Percentiles rank a stretch among this genome's conserved stretches.
These are phyloP conservation scores for Onygenales sp. DNA, from an alignment of 2,329 filamentous ascomycete species.

Conservation along the genomic window DNA sequence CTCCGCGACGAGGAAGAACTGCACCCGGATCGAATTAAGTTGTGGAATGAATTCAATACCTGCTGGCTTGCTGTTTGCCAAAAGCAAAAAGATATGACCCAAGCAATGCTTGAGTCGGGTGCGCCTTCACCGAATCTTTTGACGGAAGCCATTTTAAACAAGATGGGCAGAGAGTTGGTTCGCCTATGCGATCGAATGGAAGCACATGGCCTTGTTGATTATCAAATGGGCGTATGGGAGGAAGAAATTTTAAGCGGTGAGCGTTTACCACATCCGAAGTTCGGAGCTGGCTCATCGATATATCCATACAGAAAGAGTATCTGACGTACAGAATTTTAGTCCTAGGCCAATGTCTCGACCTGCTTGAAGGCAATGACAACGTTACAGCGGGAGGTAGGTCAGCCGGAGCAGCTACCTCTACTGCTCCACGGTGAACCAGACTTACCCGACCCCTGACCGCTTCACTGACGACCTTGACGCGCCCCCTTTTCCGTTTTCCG, in stretches of 20 bases:
- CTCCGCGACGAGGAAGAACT: constrained; percentile 71
- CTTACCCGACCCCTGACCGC: background rate
- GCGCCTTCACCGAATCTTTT: constrained; percentile 54
- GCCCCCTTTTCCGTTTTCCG: background rate
- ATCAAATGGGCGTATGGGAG: constrained; percentile 94
- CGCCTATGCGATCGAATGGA: constrained; percentile 79
- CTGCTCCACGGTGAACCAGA: background rate
- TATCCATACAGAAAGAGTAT: too few relatives aligned
- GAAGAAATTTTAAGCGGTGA: constrained; percentile 78
- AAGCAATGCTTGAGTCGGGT: constrained; percentile 49
- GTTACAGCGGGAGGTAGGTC: background rate
- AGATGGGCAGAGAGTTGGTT: constrained; percentile 73
- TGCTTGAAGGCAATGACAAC: constrained; percentile 36
- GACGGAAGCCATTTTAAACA: constrained; percentile 58
- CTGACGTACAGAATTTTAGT: constrained; percentile 26
- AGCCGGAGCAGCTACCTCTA: background rate
- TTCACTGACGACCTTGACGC: background rate
- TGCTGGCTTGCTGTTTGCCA: constrained; percentile 80
- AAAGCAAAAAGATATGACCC: constrained; percentile 67
- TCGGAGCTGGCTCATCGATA: too few relatives aligned
- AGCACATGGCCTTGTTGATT: constrained; percentile 88
- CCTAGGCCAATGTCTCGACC: constrained; percentile 44
- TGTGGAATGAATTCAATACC: constrained; percentile 93
- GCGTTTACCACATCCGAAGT: constrained; percentile 24
- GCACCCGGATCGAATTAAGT: constrained; percentile 64